Conservation (phyloP, 2,329 filamentous ascomycete genomes). For the Chaetomiaceae sp. region DNA sequence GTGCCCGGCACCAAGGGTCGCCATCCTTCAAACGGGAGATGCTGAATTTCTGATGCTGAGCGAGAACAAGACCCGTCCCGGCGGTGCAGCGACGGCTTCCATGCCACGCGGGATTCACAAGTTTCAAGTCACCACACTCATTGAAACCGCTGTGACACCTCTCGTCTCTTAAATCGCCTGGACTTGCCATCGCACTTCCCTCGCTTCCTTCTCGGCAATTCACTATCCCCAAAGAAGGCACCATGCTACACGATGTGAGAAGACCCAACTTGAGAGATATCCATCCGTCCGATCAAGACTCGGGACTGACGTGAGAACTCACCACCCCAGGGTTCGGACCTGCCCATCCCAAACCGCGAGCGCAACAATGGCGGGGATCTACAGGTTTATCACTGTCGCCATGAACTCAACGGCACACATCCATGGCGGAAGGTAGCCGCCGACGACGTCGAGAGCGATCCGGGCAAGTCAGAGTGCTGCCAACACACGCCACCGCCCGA, state of each 20-base stretch:
- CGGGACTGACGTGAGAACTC: neutral
- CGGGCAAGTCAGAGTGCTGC: neutral
- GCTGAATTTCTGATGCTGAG: neutral
- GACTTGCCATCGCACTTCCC: neutral
- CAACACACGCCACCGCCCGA: neutral
- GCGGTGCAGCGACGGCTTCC: too few relatives aligned
- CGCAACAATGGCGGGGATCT: slow-evolving; percentile 10
- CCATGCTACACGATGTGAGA: slow-evolving; percentile 4
- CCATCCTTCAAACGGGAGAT: neutral
- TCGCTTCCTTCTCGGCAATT: neutral
- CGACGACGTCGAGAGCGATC: neutral
- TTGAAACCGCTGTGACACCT: too few relatives aligned
- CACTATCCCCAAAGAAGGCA: neutral
- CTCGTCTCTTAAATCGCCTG: neutral
- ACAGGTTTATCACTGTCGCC: slow-evolving; percentile 3
- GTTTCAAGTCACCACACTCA: too few relatives aligned
- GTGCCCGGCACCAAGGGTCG: too few relatives aligned
- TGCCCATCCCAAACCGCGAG: slow-evolving; percentile 13
- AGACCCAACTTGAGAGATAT: neutral
- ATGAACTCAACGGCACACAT: neutral
- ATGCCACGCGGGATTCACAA: too few relatives aligned
- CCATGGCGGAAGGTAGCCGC: neutral
- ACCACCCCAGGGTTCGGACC: neutral
- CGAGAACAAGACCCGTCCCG: too few relatives aligned
- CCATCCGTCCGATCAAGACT: neutral